Conservation (phyloP, 208 protist species). For the Acanthamoeba royreba region DNA sequence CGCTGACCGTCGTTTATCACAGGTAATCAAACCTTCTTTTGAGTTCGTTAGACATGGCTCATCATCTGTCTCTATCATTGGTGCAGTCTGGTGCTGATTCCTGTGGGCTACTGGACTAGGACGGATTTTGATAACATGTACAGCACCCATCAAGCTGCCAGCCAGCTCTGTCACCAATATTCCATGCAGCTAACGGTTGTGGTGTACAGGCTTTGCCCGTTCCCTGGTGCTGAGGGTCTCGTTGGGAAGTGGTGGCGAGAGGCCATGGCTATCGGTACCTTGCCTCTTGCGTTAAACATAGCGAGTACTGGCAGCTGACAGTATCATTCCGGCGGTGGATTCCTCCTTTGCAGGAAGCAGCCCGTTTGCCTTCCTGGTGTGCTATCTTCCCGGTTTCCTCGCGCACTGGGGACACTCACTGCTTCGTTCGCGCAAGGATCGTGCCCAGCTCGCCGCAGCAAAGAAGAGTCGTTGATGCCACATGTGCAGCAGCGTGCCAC, state of each 20-base stretch:
- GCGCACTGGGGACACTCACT: neutral
- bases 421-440: too few relatives aligned
- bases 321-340: neutral
- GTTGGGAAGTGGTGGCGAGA: conserved; percentile 16
- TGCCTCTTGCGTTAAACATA: too few relatives aligned
- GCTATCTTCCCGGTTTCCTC: neutral
- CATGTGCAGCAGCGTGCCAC: too few relatives aligned
- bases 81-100: conserved; percentile 3
- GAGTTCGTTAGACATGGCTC: too few relatives aligned
- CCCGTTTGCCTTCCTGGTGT: conserved; percentile 10
- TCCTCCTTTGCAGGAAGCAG: neutral
- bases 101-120: neutral
- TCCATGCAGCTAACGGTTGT: too few relatives aligned
- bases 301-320: too few relatives aligned
- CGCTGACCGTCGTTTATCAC: neutral
- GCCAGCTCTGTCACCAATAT: too few relatives aligned
- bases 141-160: too few relatives aligned
- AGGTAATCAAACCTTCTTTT: neutral
- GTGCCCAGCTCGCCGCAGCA: too few relatives aligned
- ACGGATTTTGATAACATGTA: conserved; percentile 33
- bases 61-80: neutral
- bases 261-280: neutral
- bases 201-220: neutral
- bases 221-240: neutral
- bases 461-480: too few relatives aligned